phyloP scores from a whole-genome alignment of 129 eudicot genomes.

The Helianthus annuus region DNA sequence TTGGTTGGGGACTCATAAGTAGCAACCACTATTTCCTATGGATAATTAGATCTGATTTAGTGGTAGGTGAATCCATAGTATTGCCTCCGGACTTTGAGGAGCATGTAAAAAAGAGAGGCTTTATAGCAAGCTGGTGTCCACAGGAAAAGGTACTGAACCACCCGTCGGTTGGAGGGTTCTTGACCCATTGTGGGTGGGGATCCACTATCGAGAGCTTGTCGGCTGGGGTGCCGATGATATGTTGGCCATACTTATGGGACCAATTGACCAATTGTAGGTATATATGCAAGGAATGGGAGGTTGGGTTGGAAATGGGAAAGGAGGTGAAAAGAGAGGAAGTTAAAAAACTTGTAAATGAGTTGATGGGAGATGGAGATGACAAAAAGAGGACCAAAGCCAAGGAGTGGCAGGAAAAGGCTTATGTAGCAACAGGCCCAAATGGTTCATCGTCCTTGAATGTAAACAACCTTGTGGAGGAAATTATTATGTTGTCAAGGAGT shows the following conservation, averaged over 20 bases:
- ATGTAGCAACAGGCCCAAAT: not conserved
- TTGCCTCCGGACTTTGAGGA: constrained; percentile 23
- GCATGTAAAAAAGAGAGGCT: constrained; percentile 5
- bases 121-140: constrained; percentile 26
- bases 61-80: constrained; percentile 4
- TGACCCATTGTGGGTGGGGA: constrained; percentile 28
- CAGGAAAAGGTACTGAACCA: constrained; percentile 17
- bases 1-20: constrained; percentile 25
- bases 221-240: constrained; percentile 29
- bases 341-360: constrained; percentile 2
- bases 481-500: constrained; percentile 16
- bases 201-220: constrained; percentile 24
- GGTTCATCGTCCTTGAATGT: constrained; percentile 28
- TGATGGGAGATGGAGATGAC: constrained; percentile 28
- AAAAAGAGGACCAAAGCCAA: not conserved
- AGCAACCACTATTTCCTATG: constrained; percentile 23
- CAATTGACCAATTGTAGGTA: constrained; percentile 11
- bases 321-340: constrained; percentile 19
- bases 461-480: constrained; percentile 17
- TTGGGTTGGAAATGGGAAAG: constrained; percentile 14
- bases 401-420: constrained; percentile 14
- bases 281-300: constrained; percentile 17
- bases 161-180: constrained; percentile 28
- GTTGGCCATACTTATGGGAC: constrained; percentile 19
- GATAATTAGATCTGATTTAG: constrained; percentile 17